A percentile compares a stretch with the other conserved stretches of the same genome.
Evolutionary conservation across 768 basidiomycete species (phyloP).

Genomic region (Asterophora parasitica): DNA sequence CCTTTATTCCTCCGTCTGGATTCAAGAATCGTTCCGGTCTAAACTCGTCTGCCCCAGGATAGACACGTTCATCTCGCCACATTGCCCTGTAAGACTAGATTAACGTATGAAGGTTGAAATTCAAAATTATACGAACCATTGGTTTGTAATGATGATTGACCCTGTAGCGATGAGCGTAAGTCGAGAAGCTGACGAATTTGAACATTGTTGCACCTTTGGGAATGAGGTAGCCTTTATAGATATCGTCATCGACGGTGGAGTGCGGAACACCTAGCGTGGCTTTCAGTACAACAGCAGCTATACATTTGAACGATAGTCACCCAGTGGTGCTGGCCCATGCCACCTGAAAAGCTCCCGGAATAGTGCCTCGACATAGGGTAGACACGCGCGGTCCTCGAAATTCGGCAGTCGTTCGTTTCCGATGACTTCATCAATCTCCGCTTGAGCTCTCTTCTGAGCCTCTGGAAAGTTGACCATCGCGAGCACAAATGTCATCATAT

Average conservation of each 20-base stretch:
- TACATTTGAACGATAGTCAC: neutral
- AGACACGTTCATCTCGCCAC: conserved; percentile 7
- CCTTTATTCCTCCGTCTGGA: conserved; percentile 1
- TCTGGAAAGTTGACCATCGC: conserved; percentile 22
- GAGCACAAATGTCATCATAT: conserved; percentile 5
- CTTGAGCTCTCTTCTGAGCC: conserved; percentile 45
- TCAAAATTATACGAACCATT: neutral
- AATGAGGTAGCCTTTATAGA: conserved; percentile 11
- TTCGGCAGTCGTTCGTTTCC: conserved; percentile 32
- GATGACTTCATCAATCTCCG: conserved; percentile 43
- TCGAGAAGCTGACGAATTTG: neutral
- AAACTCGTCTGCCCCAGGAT: conserved; percentile 2
- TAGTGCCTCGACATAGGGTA: conserved; percentile 45
- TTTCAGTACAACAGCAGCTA: neutral
- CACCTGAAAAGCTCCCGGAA: conserved; percentile 45
- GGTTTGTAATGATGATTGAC: conserved; percentile 3
- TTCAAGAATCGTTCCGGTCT: conserved; percentile 10
- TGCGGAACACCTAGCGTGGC: neutral
- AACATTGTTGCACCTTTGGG: conserved; percentile 6
- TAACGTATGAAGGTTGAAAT: neutral
- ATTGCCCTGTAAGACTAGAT: neutral
- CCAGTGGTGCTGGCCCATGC: conserved; percentile 13
- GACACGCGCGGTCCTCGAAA: conserved; percentile 33
- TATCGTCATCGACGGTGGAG: conserved; percentile 4
- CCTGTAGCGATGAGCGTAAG: neutral